Evolutionary conservation across 257 asterid species (phyloP).

Genomic region (Solanum clarkiae): DNA sequence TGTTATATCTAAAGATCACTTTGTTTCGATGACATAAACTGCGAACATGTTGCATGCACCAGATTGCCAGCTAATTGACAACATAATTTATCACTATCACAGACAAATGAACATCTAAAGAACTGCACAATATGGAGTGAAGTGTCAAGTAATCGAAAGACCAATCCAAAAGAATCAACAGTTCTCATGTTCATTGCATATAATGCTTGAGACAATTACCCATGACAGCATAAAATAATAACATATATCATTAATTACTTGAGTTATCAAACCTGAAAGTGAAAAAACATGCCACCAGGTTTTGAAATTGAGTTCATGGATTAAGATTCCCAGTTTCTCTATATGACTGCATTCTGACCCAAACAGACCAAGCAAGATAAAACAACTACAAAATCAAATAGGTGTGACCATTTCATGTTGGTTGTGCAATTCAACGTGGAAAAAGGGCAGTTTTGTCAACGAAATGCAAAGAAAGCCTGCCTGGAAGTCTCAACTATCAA

Average conservation of each 20-base stretch:
- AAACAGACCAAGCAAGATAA: not conserved
- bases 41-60: not conserved
- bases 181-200: not conserved
- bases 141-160: not conserved
- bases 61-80: not conserved
- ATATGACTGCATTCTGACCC: not conserved
- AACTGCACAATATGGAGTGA: not conserved
- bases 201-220: not conserved
- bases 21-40: not conserved
- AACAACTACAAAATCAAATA: not conserved
- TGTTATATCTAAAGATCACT: not conserved
- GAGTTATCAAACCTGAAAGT: not conserved
- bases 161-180: not conserved
- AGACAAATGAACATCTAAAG: not conserved
- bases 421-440: not conserved
- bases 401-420: not conserved
- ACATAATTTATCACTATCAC: not conserved
- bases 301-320: not conserved
- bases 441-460: not conserved
- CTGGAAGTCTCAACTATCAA: not conserved
- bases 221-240: not conserved
- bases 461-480: not conserved
- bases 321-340: not conserved
- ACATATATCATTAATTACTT: not conserved
- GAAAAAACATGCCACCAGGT: not conserved